These are phyloP conservation scores for Corchorus capsularis DNA, from an alignment of 345 rosid species.

Conservation along the genomic window DNA sequence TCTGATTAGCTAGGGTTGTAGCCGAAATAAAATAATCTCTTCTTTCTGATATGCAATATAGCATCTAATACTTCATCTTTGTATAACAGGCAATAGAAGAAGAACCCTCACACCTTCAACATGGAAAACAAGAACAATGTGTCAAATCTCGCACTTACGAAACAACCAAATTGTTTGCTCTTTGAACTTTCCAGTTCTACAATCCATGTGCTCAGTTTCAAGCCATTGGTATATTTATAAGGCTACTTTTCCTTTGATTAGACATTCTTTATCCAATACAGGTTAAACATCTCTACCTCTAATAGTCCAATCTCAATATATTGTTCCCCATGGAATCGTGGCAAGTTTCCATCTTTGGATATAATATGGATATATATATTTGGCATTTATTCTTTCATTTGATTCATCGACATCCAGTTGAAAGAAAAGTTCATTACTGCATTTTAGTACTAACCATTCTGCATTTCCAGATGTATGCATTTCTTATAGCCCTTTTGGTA, in stretches of 20 bases:
- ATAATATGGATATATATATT: neutral
- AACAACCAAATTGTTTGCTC: neutral
- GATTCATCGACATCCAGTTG: neutral
- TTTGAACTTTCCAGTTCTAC: neutral
- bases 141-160: slow-evolving; percentile 25
- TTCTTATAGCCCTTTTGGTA: neutral
- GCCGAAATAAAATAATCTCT: slow-evolving; percentile 7
- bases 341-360: neutral
- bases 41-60: neutral
- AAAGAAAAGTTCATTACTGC: neutral
- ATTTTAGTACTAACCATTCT: neutral
- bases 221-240: neutral
- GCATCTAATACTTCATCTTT: slow-evolving; percentile 39
- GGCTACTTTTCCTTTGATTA: neutral
- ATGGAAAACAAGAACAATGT: slow-evolving; percentile 26
- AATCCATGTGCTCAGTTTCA: neutral
- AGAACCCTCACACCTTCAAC: slow-evolving; percentile 16
- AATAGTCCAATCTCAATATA: neutral
- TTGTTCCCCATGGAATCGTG: neutral
- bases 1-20: slow-evolving; percentile 15
- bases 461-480: neutral
- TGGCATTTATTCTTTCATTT: slow-evolving; percentile 1
- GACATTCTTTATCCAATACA: neutral
- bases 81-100: slow-evolving; percentile 18
- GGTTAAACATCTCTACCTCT: neutral